Evolutionary conservation across 768 basidiomycete genomes (phyloP).

Genomic region (Phaeotremella skinneri): DNA sequence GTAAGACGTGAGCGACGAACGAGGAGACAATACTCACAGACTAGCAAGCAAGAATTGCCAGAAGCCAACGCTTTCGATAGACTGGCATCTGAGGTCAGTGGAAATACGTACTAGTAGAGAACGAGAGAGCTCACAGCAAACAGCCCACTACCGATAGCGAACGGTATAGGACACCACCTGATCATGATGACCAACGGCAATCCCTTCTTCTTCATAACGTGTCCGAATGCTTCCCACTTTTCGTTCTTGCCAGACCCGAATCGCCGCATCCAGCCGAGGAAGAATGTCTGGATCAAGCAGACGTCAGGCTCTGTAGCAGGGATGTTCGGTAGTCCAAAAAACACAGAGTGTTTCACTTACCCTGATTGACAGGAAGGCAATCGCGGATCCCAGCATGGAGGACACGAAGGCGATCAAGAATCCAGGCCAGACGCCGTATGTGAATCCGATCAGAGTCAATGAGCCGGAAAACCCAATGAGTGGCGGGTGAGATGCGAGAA

Average conservation of each 20-base stretch:
- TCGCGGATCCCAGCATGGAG: slow-evolving; percentile 37
- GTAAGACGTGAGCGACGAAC: not conserved
- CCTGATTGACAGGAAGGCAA: slow-evolving; percentile 47
- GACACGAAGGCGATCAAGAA: slow-evolving; percentile 34
- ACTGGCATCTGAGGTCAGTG: slow-evolving; percentile 22
- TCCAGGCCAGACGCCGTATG: slow-evolving; percentile 49
- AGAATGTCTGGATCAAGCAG: slow-evolving; percentile 39
- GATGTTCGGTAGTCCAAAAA: not conserved
- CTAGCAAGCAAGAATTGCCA: slow-evolving; percentile 50
- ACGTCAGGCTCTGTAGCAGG: not conserved
- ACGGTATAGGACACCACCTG: slow-evolving; percentile 50
- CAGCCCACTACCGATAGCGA: slow-evolving; percentile 49
- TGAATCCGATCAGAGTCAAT: slow-evolving; percentile 50
- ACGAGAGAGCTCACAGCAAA: slow-evolving; percentile 44
- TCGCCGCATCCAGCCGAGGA: slow-evolving; percentile 36
- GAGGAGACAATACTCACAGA: slow-evolving; percentile 29
- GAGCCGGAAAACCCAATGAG: slow-evolving; percentile 48
- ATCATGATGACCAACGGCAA: slow-evolving; percentile 50
- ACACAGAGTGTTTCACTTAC: slow-evolving; percentile 25
- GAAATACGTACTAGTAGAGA: not conserved
- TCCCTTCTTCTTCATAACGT: slow-evolving; percentile 50
- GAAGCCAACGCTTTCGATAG: slow-evolving; percentile 47
- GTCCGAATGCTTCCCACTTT: slow-evolving; percentile 49
- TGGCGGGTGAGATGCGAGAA: slow-evolving; percentile 49
- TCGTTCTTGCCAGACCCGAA: slow-evolving; percentile 33